Conservation (phyloP, 2,329 filamentous ascomycete species). For the Cercospora nicotianae region DNA sequence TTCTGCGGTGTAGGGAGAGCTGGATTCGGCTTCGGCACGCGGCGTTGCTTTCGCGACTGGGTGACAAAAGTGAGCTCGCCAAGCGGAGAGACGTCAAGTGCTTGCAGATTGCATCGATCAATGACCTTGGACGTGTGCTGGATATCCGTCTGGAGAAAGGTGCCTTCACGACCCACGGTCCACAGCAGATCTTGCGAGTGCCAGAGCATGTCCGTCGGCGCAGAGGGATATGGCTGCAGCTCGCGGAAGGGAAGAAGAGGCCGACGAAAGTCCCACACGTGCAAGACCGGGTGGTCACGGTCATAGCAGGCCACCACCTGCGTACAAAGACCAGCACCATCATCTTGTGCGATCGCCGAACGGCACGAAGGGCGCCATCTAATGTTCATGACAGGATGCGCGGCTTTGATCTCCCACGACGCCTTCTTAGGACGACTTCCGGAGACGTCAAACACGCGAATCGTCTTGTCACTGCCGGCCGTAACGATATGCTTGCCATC, state of each 20-base stretch:
- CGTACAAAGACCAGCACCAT: slow-evolving; percentile 59
- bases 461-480: slow-evolving; percentile 61
- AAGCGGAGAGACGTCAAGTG: slow-evolving; percentile 58
- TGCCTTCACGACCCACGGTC: slow-evolving; percentile 62
- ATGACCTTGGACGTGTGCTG: slow-evolving; percentile 60
- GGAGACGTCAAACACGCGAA: slow-evolving; percentile 66
- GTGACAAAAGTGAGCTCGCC: slow-evolving; percentile 58
- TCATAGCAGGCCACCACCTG: slow-evolving; percentile 64
- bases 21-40: slow-evolving; percentile 27
- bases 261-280: slow-evolving; percentile 65
- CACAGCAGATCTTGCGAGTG: slow-evolving; percentile 64
- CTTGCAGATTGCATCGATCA: slow-evolving; percentile 57
- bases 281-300: slow-evolving; percentile 59
- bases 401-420: slow-evolving; percentile 58
- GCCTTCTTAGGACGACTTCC: slow-evolving; percentile 59
- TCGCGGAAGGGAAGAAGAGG: slow-evolving; percentile 63
- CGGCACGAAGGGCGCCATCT: slow-evolving; percentile 63
- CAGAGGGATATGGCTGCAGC: slow-evolving; percentile 56
- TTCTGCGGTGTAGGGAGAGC: slow-evolving; percentile 14
- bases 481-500: slow-evolving; percentile 65
- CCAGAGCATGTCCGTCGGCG: slow-evolving; percentile 62
- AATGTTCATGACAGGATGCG: slow-evolving; percentile 62
- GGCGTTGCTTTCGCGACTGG: slow-evolving; percentile 52
- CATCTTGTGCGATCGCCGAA: slow-evolving; percentile 52
- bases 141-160: slow-evolving; percentile 63